These are phyloP conservation scores for Raddia distichophylla DNA, from an alignment of 176 grass and related monocot species.

Conservation along the genomic window DNA sequence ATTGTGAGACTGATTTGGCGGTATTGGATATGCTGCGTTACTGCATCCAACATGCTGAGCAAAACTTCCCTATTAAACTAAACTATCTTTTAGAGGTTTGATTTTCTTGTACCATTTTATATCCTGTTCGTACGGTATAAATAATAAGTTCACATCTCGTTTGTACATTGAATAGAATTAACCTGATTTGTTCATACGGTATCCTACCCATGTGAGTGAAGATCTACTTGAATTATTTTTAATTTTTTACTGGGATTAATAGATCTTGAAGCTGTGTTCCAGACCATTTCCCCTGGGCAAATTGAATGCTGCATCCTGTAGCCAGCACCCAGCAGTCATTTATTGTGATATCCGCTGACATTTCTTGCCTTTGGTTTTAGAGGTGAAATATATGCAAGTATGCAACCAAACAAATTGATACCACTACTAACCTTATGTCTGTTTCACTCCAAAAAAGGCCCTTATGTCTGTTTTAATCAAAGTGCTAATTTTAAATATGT, in stretches of 20 bases:
- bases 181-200: neutral
- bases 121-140: neutral
- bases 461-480: neutral
- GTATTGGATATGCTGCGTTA: conserved; percentile 71
- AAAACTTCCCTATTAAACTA: conserved; percentile 60
- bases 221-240: conserved; percentile 11
- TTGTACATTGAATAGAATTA: neutral
- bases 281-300: neutral
- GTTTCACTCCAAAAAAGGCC: neutral
- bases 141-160: neutral
- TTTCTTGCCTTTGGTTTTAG: neutral
- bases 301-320: neutral
- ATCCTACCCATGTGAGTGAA: neutral
- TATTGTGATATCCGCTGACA: neutral
- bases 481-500: no score
- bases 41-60: conserved; percentile 67
- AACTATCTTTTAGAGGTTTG: conserved; percentile 57
- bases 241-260: neutral
- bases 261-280: neutral
- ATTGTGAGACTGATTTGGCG: conserved; percentile 53
- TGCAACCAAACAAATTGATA: neutral
- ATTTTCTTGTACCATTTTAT: conserved; percentile 27
- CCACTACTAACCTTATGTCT: neutral
- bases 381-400: neutral
- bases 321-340: neutral